Percentiles rank a stretch among this genome's conserved stretches.
Conservation (phyloP, 2,329 filamentous ascomycete species). For the Sporothrix luriei region DNA sequence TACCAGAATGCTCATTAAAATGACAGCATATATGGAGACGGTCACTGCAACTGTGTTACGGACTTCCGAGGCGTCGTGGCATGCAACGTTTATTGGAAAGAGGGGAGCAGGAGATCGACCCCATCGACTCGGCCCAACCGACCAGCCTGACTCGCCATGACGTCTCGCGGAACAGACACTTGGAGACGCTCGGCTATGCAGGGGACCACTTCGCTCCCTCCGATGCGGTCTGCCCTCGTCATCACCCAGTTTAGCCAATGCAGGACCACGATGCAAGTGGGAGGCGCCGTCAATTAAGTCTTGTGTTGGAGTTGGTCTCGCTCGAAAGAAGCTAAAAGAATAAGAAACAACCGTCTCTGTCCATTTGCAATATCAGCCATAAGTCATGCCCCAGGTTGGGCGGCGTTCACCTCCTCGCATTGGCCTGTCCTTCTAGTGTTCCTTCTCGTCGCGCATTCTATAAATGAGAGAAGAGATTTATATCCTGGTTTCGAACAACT, state of each 20-base stretch:
- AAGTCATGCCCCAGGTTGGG: neutral
- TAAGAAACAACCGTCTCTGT: neutral
- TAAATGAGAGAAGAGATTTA: neutral
- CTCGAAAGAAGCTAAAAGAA: neutral
- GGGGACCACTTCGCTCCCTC: neutral
- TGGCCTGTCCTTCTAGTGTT: neutral
- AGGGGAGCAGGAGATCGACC: neutral
- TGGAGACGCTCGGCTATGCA: conserved; percentile 13
- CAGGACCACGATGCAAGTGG: neutral
- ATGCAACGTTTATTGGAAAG: neutral
- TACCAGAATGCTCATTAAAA: neutral
- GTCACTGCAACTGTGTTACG: neutral
- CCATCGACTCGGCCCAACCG: too few relatives aligned
- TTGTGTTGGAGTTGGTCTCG: too few relatives aligned
- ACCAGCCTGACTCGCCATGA: conserved; percentile 15
- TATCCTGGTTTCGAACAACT: conserved; percentile 17
- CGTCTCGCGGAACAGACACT: conserved; percentile 6
- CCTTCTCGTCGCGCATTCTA: neutral
- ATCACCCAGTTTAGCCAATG: conserved; percentile 11
- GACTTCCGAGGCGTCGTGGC: conserved; percentile 24
- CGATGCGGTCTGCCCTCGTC: neutral
- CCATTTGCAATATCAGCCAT: too few relatives aligned
- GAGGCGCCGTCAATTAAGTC: neutral
- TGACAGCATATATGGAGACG: neutral
- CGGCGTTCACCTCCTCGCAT: neutral